phyloP scores from a whole-genome alignment of 2,329 filamentous ascomycete genomes.

The Pseudovirgaria hyperparasitica region DNA sequence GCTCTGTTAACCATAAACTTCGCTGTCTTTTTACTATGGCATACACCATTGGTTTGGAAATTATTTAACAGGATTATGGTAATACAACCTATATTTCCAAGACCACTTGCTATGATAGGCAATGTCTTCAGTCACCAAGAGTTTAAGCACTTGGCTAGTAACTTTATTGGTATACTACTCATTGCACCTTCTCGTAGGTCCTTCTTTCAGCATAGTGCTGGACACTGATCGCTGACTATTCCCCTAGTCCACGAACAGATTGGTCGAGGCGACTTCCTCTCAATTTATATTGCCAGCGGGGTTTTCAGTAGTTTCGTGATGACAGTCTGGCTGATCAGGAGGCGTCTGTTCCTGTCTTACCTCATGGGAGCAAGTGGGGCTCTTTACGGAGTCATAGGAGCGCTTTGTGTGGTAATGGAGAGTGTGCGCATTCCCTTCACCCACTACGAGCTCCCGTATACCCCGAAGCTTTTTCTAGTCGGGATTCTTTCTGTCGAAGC shows the following conservation, averaged over 20 bases:
- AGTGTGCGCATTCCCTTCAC: too few relatives aligned
- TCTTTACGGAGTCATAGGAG: constrained; percentile 19
- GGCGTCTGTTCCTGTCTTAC: constrained; percentile 15
- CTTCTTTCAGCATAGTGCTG: too few relatives aligned
- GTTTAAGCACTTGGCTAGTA: constrained; percentile 43
- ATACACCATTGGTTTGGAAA: constrained; percentile 50
- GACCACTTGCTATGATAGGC: constrained; percentile 47
- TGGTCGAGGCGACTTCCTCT: constrained; percentile 20
- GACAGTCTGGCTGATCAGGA: constrained; percentile 20
- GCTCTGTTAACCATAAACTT: constrained; percentile 49
- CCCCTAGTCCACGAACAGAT: constrained; percentile 19
- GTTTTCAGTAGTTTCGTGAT: too few relatives aligned
- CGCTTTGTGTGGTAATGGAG: too few relatives aligned
- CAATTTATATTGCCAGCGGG: constrained; percentile 21
- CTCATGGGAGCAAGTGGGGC: constrained; percentile 20
- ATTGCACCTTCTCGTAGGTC: constrained; percentile 41
- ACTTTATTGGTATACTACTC: constrained; percentile 54
- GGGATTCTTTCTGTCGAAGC: too few relatives aligned
- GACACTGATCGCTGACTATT: too few relatives aligned
- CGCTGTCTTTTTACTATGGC: constrained; percentile 46
- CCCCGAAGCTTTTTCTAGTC: too few relatives aligned
- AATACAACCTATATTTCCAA: constrained; percentile 40
- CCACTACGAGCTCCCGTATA: too few relatives aligned
- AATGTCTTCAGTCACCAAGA: constrained; percentile 58
- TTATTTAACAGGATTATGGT: constrained; percentile 50